Conservation (phyloP, 2,329 filamentous ascomycete species). For the Aureobasidium sp. region DNA sequence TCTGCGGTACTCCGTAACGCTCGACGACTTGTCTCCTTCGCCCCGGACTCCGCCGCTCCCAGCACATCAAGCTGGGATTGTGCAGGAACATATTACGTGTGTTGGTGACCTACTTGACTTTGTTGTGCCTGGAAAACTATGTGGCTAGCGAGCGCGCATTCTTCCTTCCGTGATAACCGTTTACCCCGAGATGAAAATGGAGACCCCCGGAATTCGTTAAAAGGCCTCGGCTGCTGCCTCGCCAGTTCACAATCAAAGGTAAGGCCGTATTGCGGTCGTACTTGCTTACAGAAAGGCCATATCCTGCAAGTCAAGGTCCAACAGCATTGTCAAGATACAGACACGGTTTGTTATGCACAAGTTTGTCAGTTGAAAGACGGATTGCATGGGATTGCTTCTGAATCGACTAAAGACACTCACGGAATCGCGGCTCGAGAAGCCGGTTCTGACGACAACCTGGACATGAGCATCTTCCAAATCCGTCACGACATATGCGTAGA, state of each 20-base stretch:
- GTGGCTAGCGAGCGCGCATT: neutral
- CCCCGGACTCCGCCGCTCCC: too few species aligned
- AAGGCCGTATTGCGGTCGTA: neutral
- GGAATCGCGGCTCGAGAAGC: neutral
- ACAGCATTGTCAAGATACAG: neutral
- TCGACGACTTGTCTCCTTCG: neutral
- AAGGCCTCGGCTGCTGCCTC: neutral
- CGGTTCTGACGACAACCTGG: neutral
- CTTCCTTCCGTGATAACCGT: neutral
- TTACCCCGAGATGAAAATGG: neutral
- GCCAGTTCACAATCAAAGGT: neutral
- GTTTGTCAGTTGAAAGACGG: neutral
- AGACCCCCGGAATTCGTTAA: too few species aligned
- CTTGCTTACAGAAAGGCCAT: neutral
- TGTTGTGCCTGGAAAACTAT: neutral
- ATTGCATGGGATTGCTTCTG: neutral
- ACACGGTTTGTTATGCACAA: neutral
- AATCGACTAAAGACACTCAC: neutral
- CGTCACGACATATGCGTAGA: neutral
- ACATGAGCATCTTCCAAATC: neutral
- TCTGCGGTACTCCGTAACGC: neutral
- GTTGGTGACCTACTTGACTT: neutral
- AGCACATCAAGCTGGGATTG: neutral
- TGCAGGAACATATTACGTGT: neutral
- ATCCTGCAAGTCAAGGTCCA: neutral